Evolutionary conservation across 805 yeast genomes (phyloP).

Genomic region (Danielia reshetovae): DNA sequence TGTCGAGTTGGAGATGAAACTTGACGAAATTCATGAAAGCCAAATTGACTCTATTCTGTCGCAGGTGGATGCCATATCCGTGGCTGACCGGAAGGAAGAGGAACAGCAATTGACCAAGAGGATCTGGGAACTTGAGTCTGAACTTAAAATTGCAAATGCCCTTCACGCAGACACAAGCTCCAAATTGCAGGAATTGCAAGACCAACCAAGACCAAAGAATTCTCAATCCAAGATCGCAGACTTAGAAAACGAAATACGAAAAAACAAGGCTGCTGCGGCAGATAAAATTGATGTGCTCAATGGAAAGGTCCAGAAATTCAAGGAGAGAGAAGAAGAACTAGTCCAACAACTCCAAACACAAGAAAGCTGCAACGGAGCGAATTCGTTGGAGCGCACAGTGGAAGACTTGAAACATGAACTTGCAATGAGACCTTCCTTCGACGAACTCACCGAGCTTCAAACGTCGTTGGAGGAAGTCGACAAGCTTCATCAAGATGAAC

Average conservation of each 20-base stretch:
- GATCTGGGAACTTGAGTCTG: conserved; percentile 5
- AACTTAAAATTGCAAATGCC: not conserved
- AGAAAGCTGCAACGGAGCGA: too few relatives aligned
- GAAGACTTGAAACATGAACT: conserved; percentile 30
- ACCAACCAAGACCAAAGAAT: not conserved
- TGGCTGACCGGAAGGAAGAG: conserved; percentile 10
- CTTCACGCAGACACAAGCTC: not conserved
- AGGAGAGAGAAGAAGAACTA: not conserved
- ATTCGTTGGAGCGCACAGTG: conserved; percentile 11
- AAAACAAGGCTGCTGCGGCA: not conserved
- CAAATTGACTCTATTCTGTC: conserved; percentile 4
- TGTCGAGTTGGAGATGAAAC: conserved; percentile 11
- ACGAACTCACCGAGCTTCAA: conserved; percentile 42
- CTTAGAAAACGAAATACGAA: not conserved
- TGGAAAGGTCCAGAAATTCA: not conserved
- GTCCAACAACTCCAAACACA: not conserved
- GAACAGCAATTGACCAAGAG: conserved; percentile 3
- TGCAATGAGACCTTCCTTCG: conserved; percentile 37
- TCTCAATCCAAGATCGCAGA: not conserved
- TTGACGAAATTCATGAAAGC: conserved; percentile 7
- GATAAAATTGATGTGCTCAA: not conserved
- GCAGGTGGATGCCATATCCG: conserved; percentile 6
- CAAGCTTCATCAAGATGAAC: conserved; percentile 32
- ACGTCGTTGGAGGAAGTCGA: conserved; percentile 41
- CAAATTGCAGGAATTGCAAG: not conserved